phyloP scores from a whole-genome alignment of 2,329 filamentous ascomycete species.

The Zymoseptoria pseudotritici region DNA sequence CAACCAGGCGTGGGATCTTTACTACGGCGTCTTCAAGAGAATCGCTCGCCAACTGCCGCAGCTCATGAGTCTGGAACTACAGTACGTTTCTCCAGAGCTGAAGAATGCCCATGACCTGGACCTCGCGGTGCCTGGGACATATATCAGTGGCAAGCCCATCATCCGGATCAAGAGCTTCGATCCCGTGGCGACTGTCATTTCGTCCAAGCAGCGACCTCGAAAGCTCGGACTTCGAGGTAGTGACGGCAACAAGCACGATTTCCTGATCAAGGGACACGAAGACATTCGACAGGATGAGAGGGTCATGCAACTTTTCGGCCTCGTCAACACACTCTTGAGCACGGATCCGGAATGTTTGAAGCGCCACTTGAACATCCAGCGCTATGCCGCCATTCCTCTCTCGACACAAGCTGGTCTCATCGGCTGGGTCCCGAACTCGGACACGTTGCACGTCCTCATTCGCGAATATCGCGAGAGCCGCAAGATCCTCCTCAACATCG shows the following conservation, averaged over 20 bases:
- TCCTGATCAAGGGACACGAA: conserved; percentile 95
- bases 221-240: conserved; percentile 84
- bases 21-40: conserved; percentile 96
- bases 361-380: conserved; percentile 90
- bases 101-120: conserved; percentile 79
- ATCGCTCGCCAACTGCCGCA: conserved; percentile 91
- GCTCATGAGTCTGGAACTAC: conserved; percentile 83
- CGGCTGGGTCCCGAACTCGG: conserved; percentile 95
- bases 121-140: conserved; percentile 91
- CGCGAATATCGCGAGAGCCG: conserved; percentile 94
- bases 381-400: conserved; percentile 91
- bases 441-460: conserved; percentile 93
- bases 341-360: conserved; percentile 97
- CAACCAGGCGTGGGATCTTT: conserved; percentile 97
- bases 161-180: conserved; percentile 87
- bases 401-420: conserved; percentile 93
- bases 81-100: conserved; percentile 93
- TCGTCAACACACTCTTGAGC: conserved; percentile 89
- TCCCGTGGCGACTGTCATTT: conserved; percentile 81
- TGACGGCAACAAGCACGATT: conserved; percentile 80
- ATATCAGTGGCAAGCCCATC: conserved; percentile 70
- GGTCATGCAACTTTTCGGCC: conserved; percentile 97
- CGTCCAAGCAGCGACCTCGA: conserved; percentile 90
- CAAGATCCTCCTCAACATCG: conserved; percentile 97
- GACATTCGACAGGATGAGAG: conserved; percentile 98